Evolutionary conservation across 305 asterid species (phyloP).

Genomic region (Solanum aculeatissimum): DNA sequence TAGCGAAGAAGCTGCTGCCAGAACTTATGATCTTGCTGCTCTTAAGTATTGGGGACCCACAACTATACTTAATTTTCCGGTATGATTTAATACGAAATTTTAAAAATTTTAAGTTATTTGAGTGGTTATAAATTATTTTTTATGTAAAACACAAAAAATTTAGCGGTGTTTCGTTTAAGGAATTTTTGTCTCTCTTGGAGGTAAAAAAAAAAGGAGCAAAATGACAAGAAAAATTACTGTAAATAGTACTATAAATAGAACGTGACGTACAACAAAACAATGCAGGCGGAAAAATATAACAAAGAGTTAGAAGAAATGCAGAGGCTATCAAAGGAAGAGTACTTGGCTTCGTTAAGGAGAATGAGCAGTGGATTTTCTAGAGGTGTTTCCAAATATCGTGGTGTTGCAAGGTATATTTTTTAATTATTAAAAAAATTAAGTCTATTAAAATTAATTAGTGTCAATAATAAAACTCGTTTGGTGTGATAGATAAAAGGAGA

Average conservation of each 20-base stretch:
- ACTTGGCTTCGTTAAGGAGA: slow-evolving; percentile 58
- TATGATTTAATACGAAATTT: background rate
- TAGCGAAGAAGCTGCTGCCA: slow-evolving; percentile 76
- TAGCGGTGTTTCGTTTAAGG: no score
- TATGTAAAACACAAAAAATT: background rate
- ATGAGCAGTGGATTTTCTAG: slow-evolving; percentile 83
- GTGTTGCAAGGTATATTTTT: slow-evolving; percentile 73
- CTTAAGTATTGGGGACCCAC: slow-evolving; percentile 81
- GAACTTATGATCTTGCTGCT: slow-evolving; percentile 91
- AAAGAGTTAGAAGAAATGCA: slow-evolving; percentile 58
- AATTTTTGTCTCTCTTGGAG: background rate
- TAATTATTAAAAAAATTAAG: background rate
- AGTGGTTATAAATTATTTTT: no score
- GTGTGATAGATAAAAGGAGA: no score
- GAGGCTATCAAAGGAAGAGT: slow-evolving; percentile 55
- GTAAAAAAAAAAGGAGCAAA: background rate
- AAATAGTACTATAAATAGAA: background rate
- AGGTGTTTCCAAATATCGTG: slow-evolving; percentile 83
- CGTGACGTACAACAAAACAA: background rate
- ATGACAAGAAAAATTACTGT: background rate
- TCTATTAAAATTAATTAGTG: background rate
- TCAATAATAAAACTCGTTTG: background rate
- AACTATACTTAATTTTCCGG: slow-evolving; percentile 64
- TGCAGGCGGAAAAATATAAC: slow-evolving; percentile 48
- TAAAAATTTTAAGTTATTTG: no score